Evolutionary conservation across 2,329 filamentous ascomycete species (phyloP).

Genomic region (Lecanicillium sp.): DNA sequence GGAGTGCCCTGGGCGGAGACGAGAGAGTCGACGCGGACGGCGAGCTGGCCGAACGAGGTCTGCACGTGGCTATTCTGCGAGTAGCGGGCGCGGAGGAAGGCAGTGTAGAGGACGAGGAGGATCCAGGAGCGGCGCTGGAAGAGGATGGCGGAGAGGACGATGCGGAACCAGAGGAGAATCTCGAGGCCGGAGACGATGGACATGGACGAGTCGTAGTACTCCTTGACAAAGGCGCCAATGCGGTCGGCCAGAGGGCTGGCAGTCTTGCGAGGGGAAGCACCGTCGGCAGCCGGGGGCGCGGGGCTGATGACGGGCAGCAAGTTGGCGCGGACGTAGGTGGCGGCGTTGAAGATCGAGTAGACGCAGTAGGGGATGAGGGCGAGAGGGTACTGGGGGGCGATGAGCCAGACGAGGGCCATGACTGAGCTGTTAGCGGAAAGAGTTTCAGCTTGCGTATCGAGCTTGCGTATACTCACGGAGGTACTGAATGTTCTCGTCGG

Average conservation of each 20-base stretch:
- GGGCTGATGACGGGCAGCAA: constrained; percentile 82
- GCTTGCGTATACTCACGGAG: constrained; percentile 58
- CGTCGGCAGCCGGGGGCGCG: constrained; percentile 49
- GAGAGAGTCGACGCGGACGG: constrained; percentile 71
- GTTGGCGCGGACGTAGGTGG: constrained; percentile 91
- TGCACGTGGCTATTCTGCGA: constrained; percentile 92
- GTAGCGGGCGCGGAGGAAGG: constrained; percentile 86
- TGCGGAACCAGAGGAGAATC: constrained; percentile 77
- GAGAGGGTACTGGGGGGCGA: constrained; percentile 80
- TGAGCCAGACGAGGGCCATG: constrained; percentile 94
- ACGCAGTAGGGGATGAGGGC: constrained; percentile 91
- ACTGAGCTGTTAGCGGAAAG: constrained; percentile 41
- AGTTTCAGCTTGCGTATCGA: not conserved
- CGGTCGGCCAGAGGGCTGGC: constrained; percentile 64
- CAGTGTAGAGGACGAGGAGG: constrained; percentile 76
- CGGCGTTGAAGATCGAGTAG: constrained; percentile 98
- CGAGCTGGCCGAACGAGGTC: constrained; percentile 65
- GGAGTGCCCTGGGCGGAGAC: constrained; percentile 83
- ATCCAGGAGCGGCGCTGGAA: constrained; percentile 93
- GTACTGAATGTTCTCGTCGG: constrained; percentile 97
- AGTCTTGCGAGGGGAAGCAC: constrained; percentile 49
- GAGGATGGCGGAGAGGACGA: constrained; percentile 72
- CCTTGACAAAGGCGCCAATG: constrained; percentile 92
- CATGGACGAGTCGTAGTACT: constrained; percentile 97
- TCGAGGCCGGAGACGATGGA: constrained; percentile 84